These are phyloP conservation scores for Chenopodium berlandieri DNA, from an alignment of 148 eudicot species.

Conservation along the genomic window DNA sequence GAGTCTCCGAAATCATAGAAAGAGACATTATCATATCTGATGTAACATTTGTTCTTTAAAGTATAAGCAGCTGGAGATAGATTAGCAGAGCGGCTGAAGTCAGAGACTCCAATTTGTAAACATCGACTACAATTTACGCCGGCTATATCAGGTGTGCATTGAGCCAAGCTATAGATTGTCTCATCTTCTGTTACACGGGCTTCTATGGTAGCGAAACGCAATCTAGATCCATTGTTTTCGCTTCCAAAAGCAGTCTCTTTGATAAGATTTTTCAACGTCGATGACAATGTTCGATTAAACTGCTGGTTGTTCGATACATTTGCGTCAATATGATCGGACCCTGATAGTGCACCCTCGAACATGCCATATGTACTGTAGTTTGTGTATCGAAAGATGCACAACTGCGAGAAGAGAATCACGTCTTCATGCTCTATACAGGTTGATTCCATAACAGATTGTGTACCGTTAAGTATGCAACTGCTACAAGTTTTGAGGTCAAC, in stretches of 20 bases:
- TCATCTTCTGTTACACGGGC: not conserved
- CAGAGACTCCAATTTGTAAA: not conserved
- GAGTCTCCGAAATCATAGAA: slow-evolving; percentile 17
- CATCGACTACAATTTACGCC: slow-evolving; percentile 16
- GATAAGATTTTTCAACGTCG: slow-evolving; percentile 14
- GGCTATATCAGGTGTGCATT: slow-evolving; percentile 22
- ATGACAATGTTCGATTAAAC: slow-evolving; percentile 12
- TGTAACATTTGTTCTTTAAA: not conserved
- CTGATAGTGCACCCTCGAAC: not conserved
- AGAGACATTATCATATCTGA: slow-evolving; percentile 19
- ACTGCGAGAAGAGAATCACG: not conserved
- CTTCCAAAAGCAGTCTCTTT: not conserved
- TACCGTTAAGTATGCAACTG: not conserved
- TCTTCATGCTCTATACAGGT: not conserved
- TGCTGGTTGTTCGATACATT: not conserved
- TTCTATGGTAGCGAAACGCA: slow-evolving; percentile 19
- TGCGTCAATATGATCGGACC: not conserved
- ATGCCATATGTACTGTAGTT: slow-evolving; percentile 13
- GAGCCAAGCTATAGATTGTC: slow-evolving; percentile 15
- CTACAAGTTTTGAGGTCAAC: slow-evolving; percentile 1
- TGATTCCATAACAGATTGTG: not conserved
- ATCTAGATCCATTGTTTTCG: not conserved
- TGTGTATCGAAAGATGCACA: slow-evolving; percentile 2
- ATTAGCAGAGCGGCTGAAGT: no score
- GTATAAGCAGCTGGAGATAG: not conserved